A percentile compares a stretch with the other conserved stretches of the same genome.
phyloP scores from a whole-genome alignment of 495 filamentous ascomycete genomes.

The Chaetomium tenue region DNA sequence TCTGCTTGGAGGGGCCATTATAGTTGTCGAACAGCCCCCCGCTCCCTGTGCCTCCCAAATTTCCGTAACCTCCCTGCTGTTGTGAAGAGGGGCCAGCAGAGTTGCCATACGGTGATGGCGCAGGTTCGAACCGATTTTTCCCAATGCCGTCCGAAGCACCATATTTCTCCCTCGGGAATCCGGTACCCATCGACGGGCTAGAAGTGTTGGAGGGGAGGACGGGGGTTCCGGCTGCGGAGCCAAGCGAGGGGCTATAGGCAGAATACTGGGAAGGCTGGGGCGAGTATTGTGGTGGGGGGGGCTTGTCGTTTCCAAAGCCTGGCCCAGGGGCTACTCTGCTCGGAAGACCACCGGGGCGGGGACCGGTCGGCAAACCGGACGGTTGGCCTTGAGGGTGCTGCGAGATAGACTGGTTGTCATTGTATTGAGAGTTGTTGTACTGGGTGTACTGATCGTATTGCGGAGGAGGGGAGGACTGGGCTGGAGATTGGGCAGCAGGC shows the following conservation, averaged over 20 bases:
- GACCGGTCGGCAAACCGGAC: slow-evolving; percentile 22
- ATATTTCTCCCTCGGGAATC: slow-evolving; percentile 5
- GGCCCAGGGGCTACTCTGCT: slow-evolving; percentile 15
- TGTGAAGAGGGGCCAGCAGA: slow-evolving; percentile 6
- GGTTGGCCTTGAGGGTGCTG: neutral
- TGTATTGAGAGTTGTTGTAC: slow-evolving; percentile 18
- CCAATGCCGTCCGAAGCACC: slow-evolving; percentile 48
- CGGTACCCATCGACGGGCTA: neutral
- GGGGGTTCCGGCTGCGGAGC: neutral
- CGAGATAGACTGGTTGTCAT: neutral
- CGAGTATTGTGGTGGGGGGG: neutral
- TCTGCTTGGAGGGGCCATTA: slow-evolving; percentile 41
- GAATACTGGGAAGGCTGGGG: neutral
- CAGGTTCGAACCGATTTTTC: slow-evolving; percentile 60
- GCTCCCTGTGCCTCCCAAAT: slow-evolving; percentile 54
- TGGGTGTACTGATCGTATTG: slow-evolving; percentile 8
- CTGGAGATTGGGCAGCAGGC: slow-evolving; percentile 47
- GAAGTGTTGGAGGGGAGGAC: neutral
- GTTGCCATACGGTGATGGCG: slow-evolving; percentile 44
- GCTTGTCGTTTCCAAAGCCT: neutral
- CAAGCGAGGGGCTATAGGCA: neutral
- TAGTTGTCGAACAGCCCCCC: slow-evolving; percentile 64
- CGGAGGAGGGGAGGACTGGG: slow-evolving; percentile 39
- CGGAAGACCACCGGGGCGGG: slow-evolving; percentile 30
- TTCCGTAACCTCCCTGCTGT: slow-evolving; percentile 71